A percentile compares a stretch with the other conserved stretches of the same genome.
Evolutionary conservation across 208 protist genomes (phyloP).

Genomic region (Wallacemonas collosoma): DNA sequence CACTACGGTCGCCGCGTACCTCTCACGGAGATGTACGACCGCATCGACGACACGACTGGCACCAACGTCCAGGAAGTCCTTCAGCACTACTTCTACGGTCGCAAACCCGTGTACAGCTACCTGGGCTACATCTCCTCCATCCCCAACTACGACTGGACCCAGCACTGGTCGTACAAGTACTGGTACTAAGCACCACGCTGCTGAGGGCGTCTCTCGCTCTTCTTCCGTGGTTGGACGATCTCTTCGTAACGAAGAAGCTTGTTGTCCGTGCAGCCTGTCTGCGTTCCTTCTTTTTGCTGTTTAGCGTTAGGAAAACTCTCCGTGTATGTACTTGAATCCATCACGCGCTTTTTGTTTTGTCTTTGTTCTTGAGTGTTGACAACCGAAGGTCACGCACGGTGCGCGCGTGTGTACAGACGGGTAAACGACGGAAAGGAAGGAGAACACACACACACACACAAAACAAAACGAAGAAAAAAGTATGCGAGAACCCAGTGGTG

Average conservation of each 20-base stretch:
- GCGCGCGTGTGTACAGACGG: too few species aligned
- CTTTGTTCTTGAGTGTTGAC: not conserved
- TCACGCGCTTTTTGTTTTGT: constrained; percentile 19
- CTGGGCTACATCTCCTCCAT: constrained; percentile 81
- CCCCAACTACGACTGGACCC: constrained; percentile 86
- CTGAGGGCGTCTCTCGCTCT: not conserved
- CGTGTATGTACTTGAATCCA: not conserved
- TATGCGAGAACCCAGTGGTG: not conserved
- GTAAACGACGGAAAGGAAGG: not conserved
- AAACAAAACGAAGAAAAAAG: constrained; percentile 12
- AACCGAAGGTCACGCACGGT: too few species aligned
- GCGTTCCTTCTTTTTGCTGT: not conserved
- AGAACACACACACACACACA: constrained; percentile 3
- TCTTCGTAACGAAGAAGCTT: too few species aligned
- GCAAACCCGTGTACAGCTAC: constrained; percentile 88
- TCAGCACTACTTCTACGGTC: constrained; percentile 92
- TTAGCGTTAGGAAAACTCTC: not conserved
- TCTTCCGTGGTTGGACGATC: not conserved
- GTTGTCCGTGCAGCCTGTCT: not conserved
- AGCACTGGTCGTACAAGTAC: constrained; percentile 92
- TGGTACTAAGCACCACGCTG: constrained; percentile 67
- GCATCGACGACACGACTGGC: constrained; percentile 89
- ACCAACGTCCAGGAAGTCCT: constrained; percentile 87
- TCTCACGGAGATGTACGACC: constrained; percentile 90
- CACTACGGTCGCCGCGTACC: constrained; percentile 83